Percentiles rank a stretch among this genome's conserved stretches.
These are phyloP conservation scores for Hypoxylon subgilvum DNA, from an alignment of 495 filamentous ascomycete species.

Conservation along the genomic window DNA sequence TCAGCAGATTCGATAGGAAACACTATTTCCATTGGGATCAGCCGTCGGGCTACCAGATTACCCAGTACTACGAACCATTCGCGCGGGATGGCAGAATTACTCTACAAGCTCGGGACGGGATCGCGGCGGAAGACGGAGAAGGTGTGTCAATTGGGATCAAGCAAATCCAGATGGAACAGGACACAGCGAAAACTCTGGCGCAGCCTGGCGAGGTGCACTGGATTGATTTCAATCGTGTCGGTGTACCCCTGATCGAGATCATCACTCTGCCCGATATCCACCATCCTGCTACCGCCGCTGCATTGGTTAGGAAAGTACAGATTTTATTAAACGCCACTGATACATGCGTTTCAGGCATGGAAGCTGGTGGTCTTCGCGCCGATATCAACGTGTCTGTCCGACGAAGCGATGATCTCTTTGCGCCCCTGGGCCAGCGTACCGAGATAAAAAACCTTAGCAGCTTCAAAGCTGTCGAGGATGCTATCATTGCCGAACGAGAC, in stretches of 20 bases:
- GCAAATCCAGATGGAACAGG: conserved; percentile 96
- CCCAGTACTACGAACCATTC: conserved; percentile 91
- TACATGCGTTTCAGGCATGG: conserved; percentile 89
- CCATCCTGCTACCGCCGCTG: conserved; percentile 80
- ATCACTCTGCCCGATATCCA: conserved; percentile 90
- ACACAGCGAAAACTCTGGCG: conserved; percentile 91
- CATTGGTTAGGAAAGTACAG: conserved; percentile 88
- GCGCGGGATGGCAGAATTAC: conserved; percentile 75
- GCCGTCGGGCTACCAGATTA: conserved; percentile 94
- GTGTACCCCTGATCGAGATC: conserved; percentile 89
- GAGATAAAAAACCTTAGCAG: conserved; percentile 98
- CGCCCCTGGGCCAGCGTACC: conserved; percentile 78
- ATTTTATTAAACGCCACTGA: conserved; percentile 76
- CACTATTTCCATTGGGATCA: conserved; percentile 99
- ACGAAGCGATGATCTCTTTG: conserved; percentile 49
- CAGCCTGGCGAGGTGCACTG: conserved; percentile 74
- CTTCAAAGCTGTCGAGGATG: conserved; percentile 93
- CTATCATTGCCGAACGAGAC: conserved; percentile 86
- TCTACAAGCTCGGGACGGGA: conserved; percentile 77
- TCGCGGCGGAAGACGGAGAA: conserved; percentile 71
- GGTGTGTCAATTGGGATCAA: conserved; percentile 77
- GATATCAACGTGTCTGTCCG: conserved; percentile 95
- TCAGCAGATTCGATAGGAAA: conserved; percentile 89
- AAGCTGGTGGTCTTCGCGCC: conserved; percentile 84
- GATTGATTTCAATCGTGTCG: conserved; percentile 93